phyloP scores from a whole-genome alignment of 768 basidiomycete species.

The Suillus discolor region DNA sequence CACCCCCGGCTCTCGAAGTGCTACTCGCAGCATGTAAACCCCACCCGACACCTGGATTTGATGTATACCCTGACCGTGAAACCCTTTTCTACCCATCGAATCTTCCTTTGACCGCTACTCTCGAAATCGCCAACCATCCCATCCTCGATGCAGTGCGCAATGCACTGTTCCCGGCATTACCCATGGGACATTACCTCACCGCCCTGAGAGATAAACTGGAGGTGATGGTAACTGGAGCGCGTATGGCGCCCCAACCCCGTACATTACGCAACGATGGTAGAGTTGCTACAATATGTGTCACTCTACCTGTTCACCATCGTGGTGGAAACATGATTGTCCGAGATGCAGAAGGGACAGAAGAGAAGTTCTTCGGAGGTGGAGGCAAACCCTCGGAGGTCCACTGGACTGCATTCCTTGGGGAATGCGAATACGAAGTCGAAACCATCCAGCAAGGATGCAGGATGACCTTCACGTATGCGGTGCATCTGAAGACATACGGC shows the following conservation, averaged over 20 bases:
- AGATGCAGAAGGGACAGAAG: slow-evolving; percentile 54
- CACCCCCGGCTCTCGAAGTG: slow-evolving; percentile 78
- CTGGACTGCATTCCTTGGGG: slow-evolving; percentile 75
- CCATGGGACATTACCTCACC: slow-evolving; percentile 69
- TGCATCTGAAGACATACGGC: slow-evolving; percentile 70
- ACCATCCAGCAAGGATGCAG: slow-evolving; percentile 70
- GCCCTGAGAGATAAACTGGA: slow-evolving; percentile 71
- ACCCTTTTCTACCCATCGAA: slow-evolving; percentile 73
- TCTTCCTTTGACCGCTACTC: slow-evolving; percentile 71
- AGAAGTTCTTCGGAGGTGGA: slow-evolving; percentile 63
- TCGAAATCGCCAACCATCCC: slow-evolving; percentile 81
- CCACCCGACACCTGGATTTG: slow-evolving; percentile 54
- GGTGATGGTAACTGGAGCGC: slow-evolving; percentile 61
- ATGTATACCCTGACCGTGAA: slow-evolving; percentile 60
- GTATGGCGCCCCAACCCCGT: slow-evolving; percentile 56
- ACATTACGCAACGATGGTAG: slow-evolving; percentile 63
- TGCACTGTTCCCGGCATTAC: slow-evolving; percentile 71
- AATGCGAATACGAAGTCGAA: slow-evolving; percentile 78
- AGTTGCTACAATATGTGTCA: slow-evolving; percentile 72
- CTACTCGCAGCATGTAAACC: slow-evolving; percentile 75
- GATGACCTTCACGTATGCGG: slow-evolving; percentile 69
- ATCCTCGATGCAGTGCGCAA: slow-evolving; percentile 76
- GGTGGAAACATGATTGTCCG: slow-evolving; percentile 68
- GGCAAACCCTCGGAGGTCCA: slow-evolving; percentile 70
- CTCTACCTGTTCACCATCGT: slow-evolving; percentile 72